These are phyloP conservation scores for Penicillium canescens DNA, from an alignment of 495 filamentous ascomycete genomes.

Conservation along the genomic window DNA sequence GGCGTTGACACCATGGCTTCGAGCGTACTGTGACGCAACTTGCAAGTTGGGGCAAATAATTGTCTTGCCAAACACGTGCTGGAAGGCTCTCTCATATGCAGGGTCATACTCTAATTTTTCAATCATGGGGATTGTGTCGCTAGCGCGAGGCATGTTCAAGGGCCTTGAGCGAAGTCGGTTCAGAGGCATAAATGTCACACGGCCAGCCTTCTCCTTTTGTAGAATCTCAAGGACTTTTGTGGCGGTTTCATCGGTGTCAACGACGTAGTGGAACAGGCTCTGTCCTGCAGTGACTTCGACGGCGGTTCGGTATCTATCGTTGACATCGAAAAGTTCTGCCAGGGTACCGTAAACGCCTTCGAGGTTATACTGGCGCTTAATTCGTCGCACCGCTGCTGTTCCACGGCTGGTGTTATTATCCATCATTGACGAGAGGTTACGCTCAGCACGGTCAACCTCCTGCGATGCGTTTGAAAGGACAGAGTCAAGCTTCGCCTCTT, in stretches of 20 bases:
- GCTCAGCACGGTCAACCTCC: conserved; percentile 75
- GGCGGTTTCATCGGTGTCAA: conserved; percentile 88
- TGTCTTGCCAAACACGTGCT: conserved; percentile 92
- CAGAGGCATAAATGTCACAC: conserved; percentile 93
- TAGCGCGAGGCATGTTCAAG: conserved; percentile 76
- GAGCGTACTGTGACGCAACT: conserved; percentile 83
- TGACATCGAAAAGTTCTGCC: conserved; percentile 84
- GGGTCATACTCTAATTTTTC: conserved; percentile 80
- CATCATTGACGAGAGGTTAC: conserved; percentile 79
- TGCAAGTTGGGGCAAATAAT: conserved; percentile 89
- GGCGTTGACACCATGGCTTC: conserved; percentile 85
- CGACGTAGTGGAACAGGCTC: conserved; percentile 94
- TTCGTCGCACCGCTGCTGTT: conserved; percentile 74
- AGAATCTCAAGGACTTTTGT: conserved; percentile 77
- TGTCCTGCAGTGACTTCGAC: conserved; percentile 92
- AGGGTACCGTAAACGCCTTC: conserved; percentile 91
- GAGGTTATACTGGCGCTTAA: conserved; percentile 75
- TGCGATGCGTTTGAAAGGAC: conserved; percentile 70
- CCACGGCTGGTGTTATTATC: conserved; percentile 83
- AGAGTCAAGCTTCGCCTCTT: conserved; percentile 82
- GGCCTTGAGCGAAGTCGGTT: conserved; percentile 70
- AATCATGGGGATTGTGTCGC: conserved; percentile 84
- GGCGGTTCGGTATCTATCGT: conserved; percentile 81
- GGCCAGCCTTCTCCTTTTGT: conserved; percentile 76
- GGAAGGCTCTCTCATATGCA: conserved; percentile 79